These are phyloP conservation scores for Coemansia sp. DNA, from an alignment of 192 early-diverging fungal genomes.

Conservation along the genomic window DNA sequence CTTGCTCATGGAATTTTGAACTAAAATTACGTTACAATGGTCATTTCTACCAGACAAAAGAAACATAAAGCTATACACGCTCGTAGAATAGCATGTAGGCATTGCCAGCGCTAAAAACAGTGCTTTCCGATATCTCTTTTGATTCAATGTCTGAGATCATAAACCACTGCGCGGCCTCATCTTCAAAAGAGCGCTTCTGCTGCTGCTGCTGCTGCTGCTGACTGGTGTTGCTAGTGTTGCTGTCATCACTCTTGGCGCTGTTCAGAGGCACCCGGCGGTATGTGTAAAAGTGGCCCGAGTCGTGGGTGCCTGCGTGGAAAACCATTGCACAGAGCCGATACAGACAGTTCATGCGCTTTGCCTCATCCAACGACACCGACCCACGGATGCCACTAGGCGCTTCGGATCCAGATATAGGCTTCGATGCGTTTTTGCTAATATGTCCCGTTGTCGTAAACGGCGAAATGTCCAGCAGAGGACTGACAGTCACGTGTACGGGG, in stretches of 20 bases:
- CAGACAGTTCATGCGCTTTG: conserved; percentile 36
- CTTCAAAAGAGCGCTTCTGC: background rate
- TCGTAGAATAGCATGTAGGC: conserved; percentile 59
- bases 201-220: background rate
- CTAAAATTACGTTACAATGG: no score
- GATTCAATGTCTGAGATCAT: conserved; percentile 61
- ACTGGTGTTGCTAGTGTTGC: background rate
- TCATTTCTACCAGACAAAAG: no score
- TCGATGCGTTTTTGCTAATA: conserved; percentile 59
- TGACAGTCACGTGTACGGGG: conserved; percentile 68
- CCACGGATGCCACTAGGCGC: background rate
- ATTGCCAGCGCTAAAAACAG: conserved; percentile 44
- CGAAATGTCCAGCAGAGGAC: conserved; percentile 71
- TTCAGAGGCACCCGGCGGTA: conserved; percentile 63
- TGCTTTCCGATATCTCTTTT: conserved; percentile 48
- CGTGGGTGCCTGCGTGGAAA: conserved; percentile 81
- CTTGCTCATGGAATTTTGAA: no score
- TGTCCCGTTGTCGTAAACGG: conserved; percentile 73
- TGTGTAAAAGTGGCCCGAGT: conserved; percentile 88
- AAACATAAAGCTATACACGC: conserved; percentile 18
- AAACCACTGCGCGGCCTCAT: conserved; percentile 57
- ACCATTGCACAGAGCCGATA: conserved; percentile 81
- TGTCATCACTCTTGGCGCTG: background rate
- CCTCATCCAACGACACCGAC: conserved; percentile 16
- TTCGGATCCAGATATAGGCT: conserved; percentile 42